A percentile compares a stretch with the other conserved stretches of the same genome.
Conservation (phyloP, 768 basidiomycete species). For the Naganishia onofrii region DNA sequence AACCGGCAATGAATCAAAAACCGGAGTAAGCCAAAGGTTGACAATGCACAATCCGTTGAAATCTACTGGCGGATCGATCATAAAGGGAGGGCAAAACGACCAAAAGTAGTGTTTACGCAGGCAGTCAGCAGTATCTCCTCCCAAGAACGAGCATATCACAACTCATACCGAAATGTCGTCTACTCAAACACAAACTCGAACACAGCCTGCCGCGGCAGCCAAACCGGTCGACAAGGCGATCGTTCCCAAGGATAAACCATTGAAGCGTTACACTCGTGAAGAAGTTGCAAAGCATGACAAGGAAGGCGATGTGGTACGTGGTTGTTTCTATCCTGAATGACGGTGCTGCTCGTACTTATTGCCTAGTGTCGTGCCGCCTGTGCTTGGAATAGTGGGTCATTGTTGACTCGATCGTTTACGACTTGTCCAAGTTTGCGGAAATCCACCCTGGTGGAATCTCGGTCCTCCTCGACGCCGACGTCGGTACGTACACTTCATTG, state of each 20-base stretch:
- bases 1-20: background rate
- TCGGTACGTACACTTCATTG: slow-evolving; percentile 68
- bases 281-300: slow-evolving; percentile 80
- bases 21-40: background rate
- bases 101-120: background rate
- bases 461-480: slow-evolving; percentile 72
- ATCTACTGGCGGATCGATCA: slow-evolving; percentile 6
- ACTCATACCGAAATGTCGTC: background rate
- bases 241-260: slow-evolving; percentile 16
- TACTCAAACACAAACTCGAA: slow-evolving; percentile 4
- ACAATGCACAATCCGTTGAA: background rate
- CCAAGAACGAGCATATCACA: background rate
- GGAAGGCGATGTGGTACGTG: slow-evolving; percentile 78
- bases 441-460: slow-evolving; percentile 77
- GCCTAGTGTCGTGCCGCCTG: background rate
- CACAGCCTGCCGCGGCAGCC: slow-evolving; percentile 6
- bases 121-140: no score
- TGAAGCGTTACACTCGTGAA: slow-evolving; percentile 56
- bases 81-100: background rate
- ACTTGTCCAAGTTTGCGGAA: slow-evolving; percentile 72
- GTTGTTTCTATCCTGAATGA: slow-evolving; percentile 55
- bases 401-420: slow-evolving; percentile 78
- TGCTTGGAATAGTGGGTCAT: slow-evolving; percentile 62
- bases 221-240: slow-evolving; percentile 28
- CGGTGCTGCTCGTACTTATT: slow-evolving; percentile 41